A percentile compares a stretch with the other conserved stretches of the same genome.
phyloP scores from a whole-genome alignment of 331 rosid genomes.

The Arachis monticola region DNA sequence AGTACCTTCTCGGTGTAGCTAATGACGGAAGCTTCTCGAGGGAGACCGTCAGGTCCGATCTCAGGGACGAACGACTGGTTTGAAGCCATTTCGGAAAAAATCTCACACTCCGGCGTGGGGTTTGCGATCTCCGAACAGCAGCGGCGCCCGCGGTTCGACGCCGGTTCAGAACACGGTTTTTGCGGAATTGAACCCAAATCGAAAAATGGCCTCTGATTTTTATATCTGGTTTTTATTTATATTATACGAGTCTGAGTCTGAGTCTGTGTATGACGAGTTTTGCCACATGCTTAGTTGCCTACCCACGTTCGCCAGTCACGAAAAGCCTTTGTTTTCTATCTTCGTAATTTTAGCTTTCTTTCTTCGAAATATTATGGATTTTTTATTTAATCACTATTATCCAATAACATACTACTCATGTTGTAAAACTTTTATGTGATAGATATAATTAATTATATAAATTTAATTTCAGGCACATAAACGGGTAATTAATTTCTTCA shows the following conservation, averaged over 20 bases:
- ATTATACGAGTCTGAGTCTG: background rate
- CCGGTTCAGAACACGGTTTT: conserved; percentile 33
- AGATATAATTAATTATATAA: too few species aligned
- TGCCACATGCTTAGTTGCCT: background rate
- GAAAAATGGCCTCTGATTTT: background rate
- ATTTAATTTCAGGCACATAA: too few species aligned
- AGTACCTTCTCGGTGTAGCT: conserved; percentile 88
- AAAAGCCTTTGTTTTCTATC: background rate
- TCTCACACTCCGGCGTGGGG: conserved; percentile 24
- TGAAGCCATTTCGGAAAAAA: conserved; percentile 59
- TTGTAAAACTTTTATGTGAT: too few species aligned
- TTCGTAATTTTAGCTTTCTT: background rate
- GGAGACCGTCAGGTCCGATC: conserved; percentile 93
- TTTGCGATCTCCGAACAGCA: background rate
- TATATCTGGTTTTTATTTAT: background rate
- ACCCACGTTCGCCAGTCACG: conserved; percentile 14
- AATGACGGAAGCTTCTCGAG: conserved; percentile 75
- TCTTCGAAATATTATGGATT: too few species aligned
- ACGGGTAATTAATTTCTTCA: too few species aligned
- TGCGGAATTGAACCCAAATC: conserved; percentile 28
- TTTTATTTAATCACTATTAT: too few species aligned
- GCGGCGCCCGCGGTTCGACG: conserved; percentile 37
- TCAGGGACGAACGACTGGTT: conserved; percentile 64
- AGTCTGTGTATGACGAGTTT: background rate
- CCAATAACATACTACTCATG: too few species aligned